Base-by-base conservation (phyloP, 176 grass and related monocot species). In the Oryza brachyantha region DNA sequence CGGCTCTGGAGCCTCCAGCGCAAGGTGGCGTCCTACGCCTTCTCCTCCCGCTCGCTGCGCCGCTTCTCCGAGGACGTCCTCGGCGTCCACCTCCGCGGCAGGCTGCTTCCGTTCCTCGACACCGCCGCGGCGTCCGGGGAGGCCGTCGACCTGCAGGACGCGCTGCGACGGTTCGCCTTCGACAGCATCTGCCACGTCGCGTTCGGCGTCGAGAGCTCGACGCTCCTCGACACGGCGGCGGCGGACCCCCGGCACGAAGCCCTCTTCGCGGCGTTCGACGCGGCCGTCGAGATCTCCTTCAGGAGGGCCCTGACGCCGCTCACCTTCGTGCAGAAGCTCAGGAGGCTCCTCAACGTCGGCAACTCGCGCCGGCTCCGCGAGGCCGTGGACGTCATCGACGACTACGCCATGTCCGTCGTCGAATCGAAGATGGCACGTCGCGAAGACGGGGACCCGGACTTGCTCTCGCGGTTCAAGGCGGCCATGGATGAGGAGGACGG, bases 381-480 rank as follows among this genome's bases (percentile, higher is more conserved):
- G 14, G 87, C 93, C 78, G 60, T 90, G 32, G 41, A 41, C 21
- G 74, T 83, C 75, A 72, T 88, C 52, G 75, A 83, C 58, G 35
- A 45, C 54, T 81, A 89, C 70, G 91, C 87, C 50, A 82, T 82
- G 59, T 81, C 87, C 55, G 27, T 90, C 62, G 79, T 89, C 64
- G 81, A 90, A 34, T 78, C 72, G 0, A 89, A 85, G 78, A 84
- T 73, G 45, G 43, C 36, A 19, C 36, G 17, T 0, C 12, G 24
- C 8, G 61, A 36, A 16, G 76, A 70, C 37, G 42, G 17, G 31
- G 67, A 74, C 28, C 66, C 70, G 19, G 93, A 96, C 78, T 21
- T 96, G 43, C 93, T 96, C 16, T 84, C 93, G 13, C 27, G 88
- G 78, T 97, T 97, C 83, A 82, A 82, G 82, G 80, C 50, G n/a